Evolutionary conservation across 202 grass and related monocot genomes (phyloP).

Genomic region (Cymbopogon flexuosus): DNA sequence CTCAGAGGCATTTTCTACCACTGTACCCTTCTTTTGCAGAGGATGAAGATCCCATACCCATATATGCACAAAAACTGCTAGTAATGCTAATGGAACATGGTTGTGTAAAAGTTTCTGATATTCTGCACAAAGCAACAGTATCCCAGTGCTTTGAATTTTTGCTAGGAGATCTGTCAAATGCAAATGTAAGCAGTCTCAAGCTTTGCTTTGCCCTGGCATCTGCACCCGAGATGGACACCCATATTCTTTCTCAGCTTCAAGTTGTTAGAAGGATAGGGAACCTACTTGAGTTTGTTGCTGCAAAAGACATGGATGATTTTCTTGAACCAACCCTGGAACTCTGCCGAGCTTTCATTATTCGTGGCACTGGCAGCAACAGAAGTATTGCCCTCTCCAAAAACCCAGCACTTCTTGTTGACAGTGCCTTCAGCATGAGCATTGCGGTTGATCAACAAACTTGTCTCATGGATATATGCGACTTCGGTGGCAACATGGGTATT

Average conservation of each 20-base stretch:
- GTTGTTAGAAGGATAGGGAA: conserved; percentile 90
- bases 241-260: conserved; percentile 80
- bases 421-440: conserved; percentile 82
- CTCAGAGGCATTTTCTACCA: conserved; percentile 77
- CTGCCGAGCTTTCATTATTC: conserved; percentile 76
- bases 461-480: conserved; percentile 83
- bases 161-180: conserved; percentile 83
- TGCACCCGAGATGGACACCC: conserved; percentile 76
- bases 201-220: conserved; percentile 86
- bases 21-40: conserved; percentile 80
- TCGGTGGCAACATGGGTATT: conserved; percentile 71
- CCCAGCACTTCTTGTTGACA: conserved; percentile 67
- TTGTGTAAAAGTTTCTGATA: conserved; percentile 90
- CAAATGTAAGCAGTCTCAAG: conserved; percentile 92
- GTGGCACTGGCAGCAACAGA: conserved; percentile 70
- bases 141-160: conserved; percentile 90
- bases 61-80: conserved; percentile 96
- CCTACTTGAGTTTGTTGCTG: conserved; percentile 80
- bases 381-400: conserved; percentile 66
- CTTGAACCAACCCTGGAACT: conserved; percentile 85
- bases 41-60: conserved; percentile 97
- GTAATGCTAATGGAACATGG: conserved; percentile 90
- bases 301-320: conserved; percentile 96
- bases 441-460: conserved; percentile 76
- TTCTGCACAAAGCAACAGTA: conserved; percentile 77